Conservation (phyloP, 345 rosid species). For the Ricinus communis region DNA sequence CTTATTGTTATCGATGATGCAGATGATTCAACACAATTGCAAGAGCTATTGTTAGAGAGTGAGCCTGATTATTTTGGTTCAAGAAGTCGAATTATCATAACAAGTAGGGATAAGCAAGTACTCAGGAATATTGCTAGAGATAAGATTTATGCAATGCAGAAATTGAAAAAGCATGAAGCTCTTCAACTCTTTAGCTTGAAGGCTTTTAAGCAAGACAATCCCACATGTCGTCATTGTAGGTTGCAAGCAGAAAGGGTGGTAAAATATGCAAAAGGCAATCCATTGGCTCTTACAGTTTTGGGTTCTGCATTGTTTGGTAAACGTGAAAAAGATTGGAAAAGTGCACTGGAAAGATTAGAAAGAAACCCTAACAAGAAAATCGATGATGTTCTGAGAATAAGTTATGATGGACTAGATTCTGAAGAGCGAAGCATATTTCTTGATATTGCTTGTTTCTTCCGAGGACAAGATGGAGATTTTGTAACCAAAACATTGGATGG, state of each 20-base stretch:
- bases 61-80: not conserved
- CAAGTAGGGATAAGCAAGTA: conserved; percentile 2
- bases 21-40: not conserved
- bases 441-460: conserved; percentile 18
- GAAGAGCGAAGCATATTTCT: conserved; percentile 5
- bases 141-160: not conserved
- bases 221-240: not conserved
- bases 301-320: not conserved
- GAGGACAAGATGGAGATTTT: not conserved
- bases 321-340: not conserved
- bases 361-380: not conserved
- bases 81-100: not conserved
- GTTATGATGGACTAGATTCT: not conserved
- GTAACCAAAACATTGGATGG: not conserved
- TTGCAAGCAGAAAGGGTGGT: not conserved
- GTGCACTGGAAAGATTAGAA: not conserved
- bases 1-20: conserved; percentile 12
- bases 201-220: conserved; percentile 4
- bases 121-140: not conserved
- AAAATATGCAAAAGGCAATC: not conserved
- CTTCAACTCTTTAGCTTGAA: not conserved
- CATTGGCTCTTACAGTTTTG: conserved; percentile 16
- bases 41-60: not conserved
- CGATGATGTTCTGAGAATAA: not conserved
- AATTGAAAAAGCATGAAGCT: not conserved